Base-by-base conservation (phyloP, 2,329 filamentous ascomycete genomes). In the Phymatotrichopsis omnivora region DNA sequence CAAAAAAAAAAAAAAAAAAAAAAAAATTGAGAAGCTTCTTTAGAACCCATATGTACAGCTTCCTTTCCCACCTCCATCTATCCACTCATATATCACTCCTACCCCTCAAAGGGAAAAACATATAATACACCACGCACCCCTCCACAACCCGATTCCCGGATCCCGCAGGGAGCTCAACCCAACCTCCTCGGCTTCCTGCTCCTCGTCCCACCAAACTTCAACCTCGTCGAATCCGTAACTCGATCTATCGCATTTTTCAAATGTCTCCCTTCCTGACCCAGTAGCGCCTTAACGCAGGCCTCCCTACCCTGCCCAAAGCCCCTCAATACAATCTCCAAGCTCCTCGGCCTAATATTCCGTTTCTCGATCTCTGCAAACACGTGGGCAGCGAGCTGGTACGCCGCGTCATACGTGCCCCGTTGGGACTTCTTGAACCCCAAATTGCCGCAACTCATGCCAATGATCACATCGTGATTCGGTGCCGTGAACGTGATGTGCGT, bases 201-300 rank as follows among this genome's bases (percentile, higher is more conserved):
- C 65, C 87, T 83, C 29, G 83, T 85, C 61, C 91, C 93, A 67
- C 87, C 91, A 71, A 96, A 94, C 71, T 98, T 98, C 65, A 96
- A 66, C 60, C 82, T 82, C 44, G 89, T 96, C 30, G 77, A 73
- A 67, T 98, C 91, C 24, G 83, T 78, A 51, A 98, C 82, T 57
- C 78, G 79, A 31, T 76, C 70, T 55, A 98, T 82, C 68, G 82
- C 78, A 24, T 73, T 69, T 56, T 85, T 75, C 55, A 96, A 66
- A 58, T 77, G 64, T 61, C 76, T 78, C 46, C 91, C 91, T 64
- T 98, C 89, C 17, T 72, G 78, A 27, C 89, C 87, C 64, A 98
- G 67, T 47, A 98, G 67, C 5, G 87, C 83, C 72, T 96, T 98
- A 43, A 79, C 79, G 42, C 86, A 82, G 1, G 91, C 91, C 59